phyloP scores from a whole-genome alignment of 495 filamentous ascomycete genomes.

The Xylaria grammica region DNA sequence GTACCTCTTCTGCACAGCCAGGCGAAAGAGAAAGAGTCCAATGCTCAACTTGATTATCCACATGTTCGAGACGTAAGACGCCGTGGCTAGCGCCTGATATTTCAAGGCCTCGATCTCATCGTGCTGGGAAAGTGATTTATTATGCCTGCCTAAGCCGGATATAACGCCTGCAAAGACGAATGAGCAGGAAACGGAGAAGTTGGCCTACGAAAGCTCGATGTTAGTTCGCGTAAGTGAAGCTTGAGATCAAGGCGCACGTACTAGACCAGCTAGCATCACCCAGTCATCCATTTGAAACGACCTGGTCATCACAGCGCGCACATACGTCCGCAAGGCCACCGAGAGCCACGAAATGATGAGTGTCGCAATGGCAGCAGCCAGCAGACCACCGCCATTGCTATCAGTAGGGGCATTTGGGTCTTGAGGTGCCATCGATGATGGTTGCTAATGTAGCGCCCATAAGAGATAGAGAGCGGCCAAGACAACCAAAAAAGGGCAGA shows the following conservation, averaged over 20 bases:
- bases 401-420: conserved; percentile 38
- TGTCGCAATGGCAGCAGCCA: conserved; percentile 36
- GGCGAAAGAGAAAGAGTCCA: conserved; percentile 48
- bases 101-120: conserved; percentile 41
- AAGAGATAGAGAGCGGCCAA: conserved; percentile 1
- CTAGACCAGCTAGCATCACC: conserved; percentile 48
- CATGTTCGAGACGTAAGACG: conserved; percentile 47
- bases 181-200: conserved; percentile 42
- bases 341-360: conserved; percentile 41
- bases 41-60: conserved; percentile 53
- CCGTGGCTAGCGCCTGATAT: conserved; percentile 47
- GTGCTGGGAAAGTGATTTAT: conserved; percentile 38
- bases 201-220: conserved; percentile 26
- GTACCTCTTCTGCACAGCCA: conserved; percentile 41
- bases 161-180: conserved; percentile 40
- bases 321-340: conserved; percentile 42
- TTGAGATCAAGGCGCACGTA: conserved; percentile 21
- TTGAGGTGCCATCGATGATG: conserved; percentile 37
- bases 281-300: conserved; percentile 48
- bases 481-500: not conserved
- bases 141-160: conserved; percentile 44
- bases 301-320: conserved; percentile 42
- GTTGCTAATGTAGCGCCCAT: conserved; percentile 31
- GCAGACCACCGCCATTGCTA: conserved; percentile 43
- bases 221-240: not conserved